These are phyloP conservation scores for Nicotiana paniculata DNA, from an alignment of 257 asterid species.

Conservation along the genomic window DNA sequence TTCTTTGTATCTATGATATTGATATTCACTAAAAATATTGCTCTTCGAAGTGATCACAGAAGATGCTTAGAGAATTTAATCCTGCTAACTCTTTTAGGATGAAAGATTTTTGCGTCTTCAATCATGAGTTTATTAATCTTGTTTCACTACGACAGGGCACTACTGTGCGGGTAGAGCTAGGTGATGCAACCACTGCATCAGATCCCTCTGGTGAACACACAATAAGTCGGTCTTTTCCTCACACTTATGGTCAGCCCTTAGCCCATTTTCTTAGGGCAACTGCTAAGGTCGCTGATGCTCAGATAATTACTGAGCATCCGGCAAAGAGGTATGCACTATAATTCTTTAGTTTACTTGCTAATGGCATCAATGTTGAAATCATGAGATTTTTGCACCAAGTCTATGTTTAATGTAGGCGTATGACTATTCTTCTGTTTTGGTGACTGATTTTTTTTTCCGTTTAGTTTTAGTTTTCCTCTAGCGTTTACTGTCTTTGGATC, in stretches of 20 bases:
- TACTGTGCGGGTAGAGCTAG: conserved; percentile 87
- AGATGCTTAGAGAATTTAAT: not conserved
- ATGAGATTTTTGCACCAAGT: not conserved
- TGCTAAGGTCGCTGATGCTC: conserved; percentile 76
- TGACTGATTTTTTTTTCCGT: not conserved
- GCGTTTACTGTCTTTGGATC: not conserved
- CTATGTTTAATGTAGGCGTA: not conserved
- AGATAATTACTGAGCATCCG: conserved; percentile 76
- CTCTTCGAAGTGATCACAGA: not conserved
- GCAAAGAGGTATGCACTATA: conserved; percentile 45
- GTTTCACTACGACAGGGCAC: conserved; percentile 56
- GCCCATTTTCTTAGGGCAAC: conserved; percentile 79
- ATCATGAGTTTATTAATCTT: not conserved
- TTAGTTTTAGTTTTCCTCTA: not conserved
- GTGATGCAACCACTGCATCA: conserved; percentile 70
- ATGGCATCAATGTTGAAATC: not conserved
- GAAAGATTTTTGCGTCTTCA: not conserved
- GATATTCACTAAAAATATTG: not conserved
- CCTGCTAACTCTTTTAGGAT: not conserved
- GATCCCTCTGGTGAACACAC: conserved; percentile 74
- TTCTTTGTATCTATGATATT: not conserved
- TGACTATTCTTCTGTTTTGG: not conserved
- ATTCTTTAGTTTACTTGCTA: not conserved
- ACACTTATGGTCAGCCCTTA: conserved; percentile 81
- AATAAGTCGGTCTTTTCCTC: conserved; percentile 73